Percentiles rank a stretch among this genome's conserved stretches.
phyloP scores from a whole-genome alignment of 2,329 filamentous ascomycete species.

The Fusarium scirpi region DNA sequence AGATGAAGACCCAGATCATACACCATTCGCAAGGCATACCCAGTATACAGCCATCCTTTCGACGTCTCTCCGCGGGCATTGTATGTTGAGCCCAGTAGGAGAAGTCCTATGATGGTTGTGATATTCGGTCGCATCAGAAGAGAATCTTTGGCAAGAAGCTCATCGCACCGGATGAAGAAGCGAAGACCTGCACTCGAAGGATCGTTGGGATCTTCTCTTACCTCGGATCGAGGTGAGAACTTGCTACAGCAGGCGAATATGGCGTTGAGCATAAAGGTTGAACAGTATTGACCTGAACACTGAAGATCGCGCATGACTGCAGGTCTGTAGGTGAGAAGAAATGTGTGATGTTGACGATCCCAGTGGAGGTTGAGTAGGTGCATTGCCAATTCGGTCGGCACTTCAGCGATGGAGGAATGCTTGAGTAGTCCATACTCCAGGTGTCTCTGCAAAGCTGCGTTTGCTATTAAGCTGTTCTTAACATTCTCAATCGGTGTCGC shows the following conservation, averaged over 20 bases:
- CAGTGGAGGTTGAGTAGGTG: slow-evolving; percentile 22
- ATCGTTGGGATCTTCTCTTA: neutral
- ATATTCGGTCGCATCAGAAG: slow-evolving; percentile 8
- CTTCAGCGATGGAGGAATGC: neutral
- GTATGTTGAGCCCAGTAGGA: slow-evolving; percentile 12
- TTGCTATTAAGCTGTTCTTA: slow-evolving; percentile 11
- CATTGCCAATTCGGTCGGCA: slow-evolving; percentile 7
- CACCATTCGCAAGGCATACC: slow-evolving; percentile 9
- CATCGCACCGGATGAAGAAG: slow-evolving; percentile 13
- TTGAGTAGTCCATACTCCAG: neutral
- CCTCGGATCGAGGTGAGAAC: slow-evolving; percentile 6
- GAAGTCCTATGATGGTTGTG: slow-evolving; percentile 6
- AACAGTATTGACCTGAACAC: slow-evolving; percentile 6
- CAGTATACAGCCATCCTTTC: slow-evolving; percentile 18
- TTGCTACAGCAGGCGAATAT: slow-evolving; percentile 20
- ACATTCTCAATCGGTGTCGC: neutral
- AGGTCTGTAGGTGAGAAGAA: slow-evolving; percentile 13
- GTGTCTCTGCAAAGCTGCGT: slow-evolving; percentile 11
- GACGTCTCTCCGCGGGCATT: slow-evolving; percentile 22
- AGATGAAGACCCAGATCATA: slow-evolving; percentile 17
- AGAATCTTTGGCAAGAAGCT: neutral
- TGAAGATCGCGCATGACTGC: slow-evolving; percentile 15
- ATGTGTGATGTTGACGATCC: slow-evolving; percentile 25
- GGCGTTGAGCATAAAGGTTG: slow-evolving; percentile 14
- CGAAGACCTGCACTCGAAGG: neutral